Evolutionary conservation across 768 basidiomycete genomes (phyloP).

Genomic region (Suillus paluster): DNA sequence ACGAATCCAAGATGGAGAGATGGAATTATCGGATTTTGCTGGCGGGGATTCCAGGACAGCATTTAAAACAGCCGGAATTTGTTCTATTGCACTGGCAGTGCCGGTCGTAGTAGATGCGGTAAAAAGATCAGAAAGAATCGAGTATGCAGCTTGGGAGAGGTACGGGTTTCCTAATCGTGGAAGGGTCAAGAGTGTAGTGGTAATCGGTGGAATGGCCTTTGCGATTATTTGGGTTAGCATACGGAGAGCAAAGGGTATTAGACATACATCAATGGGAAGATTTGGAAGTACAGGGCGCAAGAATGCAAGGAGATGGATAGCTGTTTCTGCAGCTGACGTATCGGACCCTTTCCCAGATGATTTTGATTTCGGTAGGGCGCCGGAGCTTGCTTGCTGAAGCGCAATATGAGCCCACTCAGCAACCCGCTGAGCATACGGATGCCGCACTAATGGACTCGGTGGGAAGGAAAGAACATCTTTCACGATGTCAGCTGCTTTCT

Average conservation of each 20-base stretch:
- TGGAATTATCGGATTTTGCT: constrained; percentile 63
- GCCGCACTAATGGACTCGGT: constrained; percentile 73
- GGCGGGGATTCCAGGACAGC: constrained; percentile 74
- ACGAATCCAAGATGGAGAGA: constrained; percentile 79
- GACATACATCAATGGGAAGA: constrained; percentile 73
- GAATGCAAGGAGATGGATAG: constrained; percentile 78
- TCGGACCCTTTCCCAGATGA: constrained; percentile 54
- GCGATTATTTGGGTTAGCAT: constrained; percentile 17
- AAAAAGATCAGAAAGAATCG: constrained; percentile 84
- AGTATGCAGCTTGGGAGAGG: constrained; percentile 86
- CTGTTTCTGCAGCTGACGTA: constrained; percentile 67
- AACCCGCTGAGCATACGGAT: constrained; percentile 86
- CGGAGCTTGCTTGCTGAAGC: constrained; percentile 66
- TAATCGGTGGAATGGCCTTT: constrained; percentile 75
- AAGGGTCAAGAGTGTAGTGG: constrained; percentile 72
- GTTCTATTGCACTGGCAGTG: constrained; percentile 51
- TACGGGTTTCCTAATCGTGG: constrained; percentile 90
- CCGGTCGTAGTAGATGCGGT: constrained; percentile 54
- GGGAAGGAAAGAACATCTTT: constrained; percentile 76
- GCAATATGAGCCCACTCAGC: constrained; percentile 77
- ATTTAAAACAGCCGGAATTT: constrained; percentile 63
- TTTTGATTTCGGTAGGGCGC: constrained; percentile 65
- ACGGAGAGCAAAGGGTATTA: constrained; percentile 5
- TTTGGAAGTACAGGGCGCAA: constrained; percentile 62
- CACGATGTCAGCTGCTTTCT: constrained; percentile 85